Evolutionary conservation across 495 filamentous ascomycete species (phyloP).

Genomic region (Lasiosphaeriaceae sp.): DNA sequence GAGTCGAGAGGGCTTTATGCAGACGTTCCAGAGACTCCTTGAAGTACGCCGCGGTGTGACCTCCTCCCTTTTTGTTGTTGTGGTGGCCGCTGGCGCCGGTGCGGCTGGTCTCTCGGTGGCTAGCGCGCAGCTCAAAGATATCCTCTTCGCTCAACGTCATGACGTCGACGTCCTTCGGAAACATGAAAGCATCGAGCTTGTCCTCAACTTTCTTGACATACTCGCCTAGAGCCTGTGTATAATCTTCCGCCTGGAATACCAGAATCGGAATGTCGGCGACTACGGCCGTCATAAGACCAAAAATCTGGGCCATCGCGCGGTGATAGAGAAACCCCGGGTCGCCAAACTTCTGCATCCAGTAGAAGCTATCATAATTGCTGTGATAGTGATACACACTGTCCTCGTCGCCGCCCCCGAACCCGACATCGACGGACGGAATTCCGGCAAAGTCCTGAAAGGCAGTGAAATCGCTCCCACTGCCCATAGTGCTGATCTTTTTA

Average conservation of each 20-base stretch:
- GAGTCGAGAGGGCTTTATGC: slow-evolving; percentile 45
- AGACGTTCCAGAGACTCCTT: slow-evolving; percentile 39
- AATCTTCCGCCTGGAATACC: slow-evolving; percentile 70
- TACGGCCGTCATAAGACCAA: slow-evolving; percentile 73
- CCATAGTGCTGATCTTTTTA: slow-evolving; percentile 61
- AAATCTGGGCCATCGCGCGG: slow-evolving; percentile 71
- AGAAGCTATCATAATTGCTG: slow-evolving; percentile 88
- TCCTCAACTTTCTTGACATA: slow-evolving; percentile 67
- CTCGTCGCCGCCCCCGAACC: slow-evolving; percentile 56
- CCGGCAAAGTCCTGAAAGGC: slow-evolving; percentile 93
- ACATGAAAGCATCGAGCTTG: slow-evolving; percentile 45
- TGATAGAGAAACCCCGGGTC: slow-evolving; percentile 87
- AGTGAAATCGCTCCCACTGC: slow-evolving; percentile 82
- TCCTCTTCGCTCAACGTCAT: slow-evolving; percentile 34
- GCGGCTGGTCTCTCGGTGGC: slow-evolving; percentile 41
- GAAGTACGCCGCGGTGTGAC: slow-evolving; percentile 48
- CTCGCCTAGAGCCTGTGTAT: slow-evolving; percentile 58
- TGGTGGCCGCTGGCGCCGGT: slow-evolving; percentile 23
- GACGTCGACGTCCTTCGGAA: slow-evolving; percentile 11
- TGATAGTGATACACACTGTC: slow-evolving; percentile 70
- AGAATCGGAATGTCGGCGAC: slow-evolving; percentile 75
- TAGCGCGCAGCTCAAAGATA: slow-evolving; percentile 50
- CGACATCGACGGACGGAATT: slow-evolving; percentile 78
- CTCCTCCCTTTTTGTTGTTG: slow-evolving; percentile 40
- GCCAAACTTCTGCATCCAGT: slow-evolving; percentile 80